A percentile compares a stretch with the other conserved stretches of the same genome.
phyloP scores from a whole-genome alignment of 2,329 filamentous ascomycete genomes.

The Alternaria gaisen region DNA sequence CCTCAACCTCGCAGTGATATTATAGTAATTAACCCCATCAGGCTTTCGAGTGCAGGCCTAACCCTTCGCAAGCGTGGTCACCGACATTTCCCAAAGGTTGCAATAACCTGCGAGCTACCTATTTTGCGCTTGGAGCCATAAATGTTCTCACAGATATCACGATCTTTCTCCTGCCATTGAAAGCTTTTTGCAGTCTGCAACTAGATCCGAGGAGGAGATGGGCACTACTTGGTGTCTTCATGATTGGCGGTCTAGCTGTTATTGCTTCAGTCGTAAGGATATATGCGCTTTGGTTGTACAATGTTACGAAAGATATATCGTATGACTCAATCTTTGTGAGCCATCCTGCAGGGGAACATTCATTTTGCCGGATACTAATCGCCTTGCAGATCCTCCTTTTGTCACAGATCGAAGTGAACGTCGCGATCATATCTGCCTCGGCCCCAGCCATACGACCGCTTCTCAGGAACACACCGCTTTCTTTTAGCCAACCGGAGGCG shows the following conservation, averaged over 20 bases:
- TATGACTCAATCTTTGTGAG: slow-evolving; percentile 29
- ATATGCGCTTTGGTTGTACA: slow-evolving; percentile 32
- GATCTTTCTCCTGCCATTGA: slow-evolving; percentile 29
- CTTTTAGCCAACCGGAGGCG: neutral
- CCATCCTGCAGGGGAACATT: too few species aligned
- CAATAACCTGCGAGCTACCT: slow-evolving; percentile 29
- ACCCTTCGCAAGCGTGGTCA: slow-evolving; percentile 25
- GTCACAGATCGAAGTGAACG: slow-evolving; percentile 53
- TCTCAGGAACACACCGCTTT: slow-evolving; percentile 25
- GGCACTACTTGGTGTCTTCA: slow-evolving; percentile 20
- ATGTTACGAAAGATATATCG: slow-evolving; percentile 23
- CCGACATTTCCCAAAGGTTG: slow-evolving; percentile 31
- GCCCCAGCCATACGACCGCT: slow-evolving; percentile 51
- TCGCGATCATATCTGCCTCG: slow-evolving; percentile 53
- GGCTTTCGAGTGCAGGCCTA: slow-evolving; percentile 30
- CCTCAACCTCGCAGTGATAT: too few species aligned
- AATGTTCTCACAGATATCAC: slow-evolving; percentile 30
- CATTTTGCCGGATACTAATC: neutral
- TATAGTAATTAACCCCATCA: slow-evolving; percentile 1
- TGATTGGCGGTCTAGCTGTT: slow-evolving; percentile 27
- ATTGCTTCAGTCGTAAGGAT: slow-evolving; percentile 31
- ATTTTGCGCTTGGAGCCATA: slow-evolving; percentile 28
- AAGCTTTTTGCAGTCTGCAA: neutral
- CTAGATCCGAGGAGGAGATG: too few species aligned
- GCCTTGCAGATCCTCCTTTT: slow-evolving; percentile 40